phyloP scores from a whole-genome alignment of 2,329 filamentous ascomycete genomes.

The Neobulgaria alba region DNA sequence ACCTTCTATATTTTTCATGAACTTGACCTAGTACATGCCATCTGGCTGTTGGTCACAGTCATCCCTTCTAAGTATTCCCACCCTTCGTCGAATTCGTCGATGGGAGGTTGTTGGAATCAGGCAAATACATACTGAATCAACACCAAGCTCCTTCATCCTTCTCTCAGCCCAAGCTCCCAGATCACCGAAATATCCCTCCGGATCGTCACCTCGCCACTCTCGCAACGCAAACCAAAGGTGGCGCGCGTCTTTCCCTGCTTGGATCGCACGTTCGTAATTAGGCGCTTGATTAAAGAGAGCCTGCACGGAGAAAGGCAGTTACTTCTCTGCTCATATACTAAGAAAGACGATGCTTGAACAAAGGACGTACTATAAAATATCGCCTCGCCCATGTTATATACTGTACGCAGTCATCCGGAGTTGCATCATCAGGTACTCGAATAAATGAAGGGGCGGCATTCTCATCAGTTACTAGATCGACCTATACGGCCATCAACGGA shows the following conservation, averaged over 20 bases:
- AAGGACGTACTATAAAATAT: constrained; percentile 22
- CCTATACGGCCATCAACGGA: constrained; percentile 14
- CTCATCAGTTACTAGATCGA: constrained; percentile 17
- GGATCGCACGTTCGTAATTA: constrained; percentile 18
- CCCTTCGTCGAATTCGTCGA: neutral
- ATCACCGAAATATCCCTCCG: constrained; percentile 13
- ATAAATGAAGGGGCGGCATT: constrained; percentile 13
- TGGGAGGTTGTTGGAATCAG: neutral
- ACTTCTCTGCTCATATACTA: constrained; percentile 2
- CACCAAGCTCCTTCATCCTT: constrained; percentile 4
- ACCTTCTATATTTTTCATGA: too few species aligned
- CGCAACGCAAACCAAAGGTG: too few species aligned
- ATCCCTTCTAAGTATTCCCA: too few species aligned
- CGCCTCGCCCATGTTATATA: constrained; percentile 20
- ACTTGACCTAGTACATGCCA: too few species aligned
- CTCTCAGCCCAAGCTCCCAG: constrained; percentile 8
- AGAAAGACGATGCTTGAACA: constrained; percentile 2
- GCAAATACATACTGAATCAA: constrained; percentile 1
- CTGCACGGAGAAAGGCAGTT: constrained; percentile 1
- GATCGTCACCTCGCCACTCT: constrained; percentile 11
- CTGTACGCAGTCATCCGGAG: constrained; percentile 9
- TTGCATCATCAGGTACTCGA: constrained; percentile 7
- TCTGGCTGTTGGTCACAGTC: too few species aligned
- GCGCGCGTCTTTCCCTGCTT: constrained; percentile 23
- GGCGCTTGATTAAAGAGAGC: constrained; percentile 12